A percentile compares a stretch with the other conserved stretches of the same genome.
These are phyloP conservation scores for Pseudoneurospora amorphoporcata DNA, from an alignment of 495 filamentous ascomycete genomes.

Conservation along the genomic window DNA sequence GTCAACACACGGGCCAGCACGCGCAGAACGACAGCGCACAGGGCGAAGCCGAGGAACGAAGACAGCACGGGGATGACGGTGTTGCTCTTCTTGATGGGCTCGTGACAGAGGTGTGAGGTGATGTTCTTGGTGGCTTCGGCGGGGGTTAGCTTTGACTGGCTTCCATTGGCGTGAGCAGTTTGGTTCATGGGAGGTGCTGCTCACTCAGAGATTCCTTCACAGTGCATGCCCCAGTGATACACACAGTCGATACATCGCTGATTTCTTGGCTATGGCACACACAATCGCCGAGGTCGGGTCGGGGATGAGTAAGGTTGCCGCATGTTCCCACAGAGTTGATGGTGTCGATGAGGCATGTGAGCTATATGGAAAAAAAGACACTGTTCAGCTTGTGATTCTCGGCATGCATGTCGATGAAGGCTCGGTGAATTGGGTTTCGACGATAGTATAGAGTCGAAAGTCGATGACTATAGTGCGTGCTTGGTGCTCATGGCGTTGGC, in stretches of 20 bases:
- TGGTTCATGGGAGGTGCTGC: background rate
- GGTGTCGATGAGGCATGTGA: conserved; percentile 1
- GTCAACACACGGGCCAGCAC: conserved; percentile 19
- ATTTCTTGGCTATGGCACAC: conserved; percentile 9
- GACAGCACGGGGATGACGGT: conserved; percentile 8
- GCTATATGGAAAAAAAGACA: background rate
- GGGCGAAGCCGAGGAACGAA: conserved; percentile 15
- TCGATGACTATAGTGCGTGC: background rate
- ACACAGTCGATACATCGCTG: background rate
- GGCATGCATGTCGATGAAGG: background rate
- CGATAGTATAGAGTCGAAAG: background rate
- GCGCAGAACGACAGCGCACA: conserved; percentile 15
- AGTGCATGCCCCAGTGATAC: conserved; percentile 9
- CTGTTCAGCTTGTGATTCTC: conserved; percentile 1
- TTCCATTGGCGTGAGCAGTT: background rate
- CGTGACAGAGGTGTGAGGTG: conserved; percentile 9
- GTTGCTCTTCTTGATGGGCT: background rate
- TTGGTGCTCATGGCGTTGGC: background rate
- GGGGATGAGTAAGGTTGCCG: background rate
- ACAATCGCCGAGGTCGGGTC: conserved; percentile 7
- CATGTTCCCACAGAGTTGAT: conserved; percentile 9
- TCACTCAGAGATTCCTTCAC: conserved; percentile 13
- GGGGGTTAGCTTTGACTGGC: background rate
- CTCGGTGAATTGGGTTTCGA: background rate
- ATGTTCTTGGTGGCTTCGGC: conserved; percentile 13